phyloP scores from a whole-genome alignment of 192 early-diverging fungal genomes.

The Entophlyctis luteolus region DNA sequence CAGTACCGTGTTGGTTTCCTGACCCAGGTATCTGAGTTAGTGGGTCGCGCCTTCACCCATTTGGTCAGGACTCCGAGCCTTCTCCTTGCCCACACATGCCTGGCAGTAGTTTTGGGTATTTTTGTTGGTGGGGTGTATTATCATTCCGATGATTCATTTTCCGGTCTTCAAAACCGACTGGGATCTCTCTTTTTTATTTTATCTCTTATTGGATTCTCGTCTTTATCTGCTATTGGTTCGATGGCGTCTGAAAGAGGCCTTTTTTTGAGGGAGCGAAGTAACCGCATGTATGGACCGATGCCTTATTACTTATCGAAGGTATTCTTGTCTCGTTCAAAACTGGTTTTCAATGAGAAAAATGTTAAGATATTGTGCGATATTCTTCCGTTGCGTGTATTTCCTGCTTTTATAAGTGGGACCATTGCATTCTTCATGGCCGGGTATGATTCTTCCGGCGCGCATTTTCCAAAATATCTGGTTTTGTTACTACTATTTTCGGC shows the following conservation, averaged over 20 bases:
- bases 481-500: slow-evolving; percentile 64
- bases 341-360: neutral
- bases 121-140: slow-evolving; percentile 70
- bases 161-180: slow-evolving; percentile 72
- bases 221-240: slow-evolving; percentile 58
- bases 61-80: slow-evolving; percentile 44
- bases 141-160: slow-evolving; percentile 49
- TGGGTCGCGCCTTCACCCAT: slow-evolving; percentile 42
- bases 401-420: slow-evolving; percentile 59
- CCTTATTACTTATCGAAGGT: slow-evolving; percentile 54
- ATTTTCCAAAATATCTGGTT: slow-evolving; percentile 59
- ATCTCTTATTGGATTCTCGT: slow-evolving; percentile 66
- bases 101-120: slow-evolving; percentile 53
- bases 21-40: slow-evolving; percentile 46
- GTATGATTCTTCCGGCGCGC: slow-evolving; percentile 36
- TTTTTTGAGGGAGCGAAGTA: slow-evolving; percentile 48
- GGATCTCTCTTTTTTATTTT: slow-evolving; percentile 69
- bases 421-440: slow-evolving; percentile 73
- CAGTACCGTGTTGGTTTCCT: slow-evolving; percentile 42
- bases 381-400: slow-evolving; percentile 65
- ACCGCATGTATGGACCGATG: slow-evolving; percentile 43
- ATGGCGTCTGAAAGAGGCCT: slow-evolving; percentile 46
- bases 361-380: slow-evolving; percentile 63
- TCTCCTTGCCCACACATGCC: slow-evolving; percentile 54
- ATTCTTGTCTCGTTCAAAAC: neutral